phyloP scores from a whole-genome alignment of 140 eudicot species.

The Erigeron philadelphicus region DNA sequence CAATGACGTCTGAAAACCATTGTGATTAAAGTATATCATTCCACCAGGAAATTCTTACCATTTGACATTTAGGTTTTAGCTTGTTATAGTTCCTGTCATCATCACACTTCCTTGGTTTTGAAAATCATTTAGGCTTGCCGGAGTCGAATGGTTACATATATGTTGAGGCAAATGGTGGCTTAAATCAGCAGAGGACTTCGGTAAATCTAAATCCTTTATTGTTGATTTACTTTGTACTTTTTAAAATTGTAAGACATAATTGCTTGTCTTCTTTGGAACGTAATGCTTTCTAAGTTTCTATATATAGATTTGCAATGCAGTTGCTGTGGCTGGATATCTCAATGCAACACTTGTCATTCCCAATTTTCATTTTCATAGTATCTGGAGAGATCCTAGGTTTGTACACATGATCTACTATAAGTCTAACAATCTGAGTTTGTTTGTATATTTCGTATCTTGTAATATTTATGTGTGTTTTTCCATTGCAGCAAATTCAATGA shows the following conservation, averaged over 20 bases:
- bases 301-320: slow-evolving; percentile 91
- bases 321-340: slow-evolving; percentile 95
- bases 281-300: slow-evolving; percentile 11
- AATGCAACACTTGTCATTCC: slow-evolving; percentile 94
- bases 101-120: background rate
- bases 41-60: no score
- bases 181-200: slow-evolving; percentile 89
- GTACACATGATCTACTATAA: slow-evolving; percentile 18
- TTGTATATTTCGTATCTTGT: background rate
- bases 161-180: slow-evolving; percentile 93
- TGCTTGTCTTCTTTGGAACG: background rate
- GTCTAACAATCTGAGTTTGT: background rate
- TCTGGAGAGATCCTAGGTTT: slow-evolving; percentile 96
- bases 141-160: slow-evolving; percentile 87
- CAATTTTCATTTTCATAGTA: slow-evolving; percentile 85
- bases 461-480: slow-evolving; percentile 23
- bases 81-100: no score
- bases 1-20: background rate
- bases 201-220: slow-evolving; percentile 29
- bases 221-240: slow-evolving; percentile 4
- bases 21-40: background rate
- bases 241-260: background rate
- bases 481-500: slow-evolving; percentile 77
- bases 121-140: slow-evolving; percentile 52
- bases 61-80: no score